Base-by-base conservation (phyloP, 176 grass and related monocot genomes). In the Typha latifolia region DNA sequence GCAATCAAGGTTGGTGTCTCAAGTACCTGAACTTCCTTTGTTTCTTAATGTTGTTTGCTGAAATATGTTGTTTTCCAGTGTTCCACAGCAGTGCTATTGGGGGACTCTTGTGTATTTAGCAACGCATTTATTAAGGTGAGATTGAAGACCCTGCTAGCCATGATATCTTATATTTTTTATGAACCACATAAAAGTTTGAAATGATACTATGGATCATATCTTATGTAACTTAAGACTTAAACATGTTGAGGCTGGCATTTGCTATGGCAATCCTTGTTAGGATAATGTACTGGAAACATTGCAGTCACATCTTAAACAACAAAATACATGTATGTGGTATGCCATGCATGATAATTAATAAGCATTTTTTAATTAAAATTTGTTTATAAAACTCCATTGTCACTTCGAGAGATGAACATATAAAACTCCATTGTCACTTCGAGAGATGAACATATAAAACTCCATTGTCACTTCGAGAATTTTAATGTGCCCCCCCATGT, bases 71-170 rank as follows among this genome's bases (percentile, higher is more conserved):
- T 88, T 32, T 78, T 86, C 77, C 85, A 97, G 93, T 86, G 85
- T 66, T 97, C 93, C 72, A 88, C 87, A 74, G 93, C 88, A 84
- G 61, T 87, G 14, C 63, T 91, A 49, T 74, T 97, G 71, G 85
- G 85, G 49, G 88, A 92, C 50, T 80, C 85, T 26, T 96, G 88
- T 82, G 78, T 89, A 37, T 84, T 92, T 18, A 89, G 88, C 49
- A 84, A 66, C 23, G 32, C 20, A 57, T 97, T 86, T 82, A 84
- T 97, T 67, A 97, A 84, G 85, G 93, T 97, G 77, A 67, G 72
- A 32, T 26, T 75, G 23, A 55, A 76, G 13, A 66, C 78, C 56
- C 11, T 55, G 9, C 32, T 51, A 29, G 12, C 9, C 62, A 23
- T 32, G 26, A 29, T 63, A 63, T 77, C 24, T 47, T 20, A 66